phyloP scores from a whole-genome alignment of 192 early-diverging fungal species.

The Glomus cerebriforme region DNA sequence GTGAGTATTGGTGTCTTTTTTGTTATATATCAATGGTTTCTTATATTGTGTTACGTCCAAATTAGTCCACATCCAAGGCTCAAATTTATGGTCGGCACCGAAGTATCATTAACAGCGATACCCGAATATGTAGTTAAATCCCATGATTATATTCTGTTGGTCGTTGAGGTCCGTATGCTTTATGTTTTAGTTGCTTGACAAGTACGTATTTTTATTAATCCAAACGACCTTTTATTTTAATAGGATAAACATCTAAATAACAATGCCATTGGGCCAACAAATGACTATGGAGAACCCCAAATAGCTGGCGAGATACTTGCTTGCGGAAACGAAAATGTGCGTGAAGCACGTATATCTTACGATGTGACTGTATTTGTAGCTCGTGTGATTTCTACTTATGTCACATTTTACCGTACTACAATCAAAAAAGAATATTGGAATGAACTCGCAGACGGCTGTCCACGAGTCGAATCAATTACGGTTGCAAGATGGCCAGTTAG shows the following conservation, averaged over 20 bases:
- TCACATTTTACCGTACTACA: background rate
- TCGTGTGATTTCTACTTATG: background rate
- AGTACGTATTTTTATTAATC: background rate
- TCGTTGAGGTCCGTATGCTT: no score
- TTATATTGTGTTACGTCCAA: no score
- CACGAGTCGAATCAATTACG: no score
- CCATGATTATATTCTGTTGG: no score
- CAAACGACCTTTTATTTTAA: background rate
- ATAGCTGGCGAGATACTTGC: conserved; percentile 12
- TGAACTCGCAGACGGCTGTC: background rate
- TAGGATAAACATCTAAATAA: conserved; percentile 9
- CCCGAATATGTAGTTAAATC: no score
- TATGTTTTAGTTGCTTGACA: conserved; percentile 5
- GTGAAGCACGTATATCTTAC: background rate
- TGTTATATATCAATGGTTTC: no score
- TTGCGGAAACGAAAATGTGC: conserved; percentile 13
- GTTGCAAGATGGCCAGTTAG: no score
- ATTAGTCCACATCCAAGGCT: no score
- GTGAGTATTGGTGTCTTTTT: no score
- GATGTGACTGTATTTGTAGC: background rate
- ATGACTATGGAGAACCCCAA: conserved; percentile 11
- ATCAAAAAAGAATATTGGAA: background rate
- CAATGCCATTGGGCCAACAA: background rate
- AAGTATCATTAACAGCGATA: no score
- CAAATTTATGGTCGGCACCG: no score